These are phyloP conservation scores for Alternaria alternata DNA, from an alignment of 2,329 filamentous ascomycete genomes.

Conservation along the genomic window DNA sequence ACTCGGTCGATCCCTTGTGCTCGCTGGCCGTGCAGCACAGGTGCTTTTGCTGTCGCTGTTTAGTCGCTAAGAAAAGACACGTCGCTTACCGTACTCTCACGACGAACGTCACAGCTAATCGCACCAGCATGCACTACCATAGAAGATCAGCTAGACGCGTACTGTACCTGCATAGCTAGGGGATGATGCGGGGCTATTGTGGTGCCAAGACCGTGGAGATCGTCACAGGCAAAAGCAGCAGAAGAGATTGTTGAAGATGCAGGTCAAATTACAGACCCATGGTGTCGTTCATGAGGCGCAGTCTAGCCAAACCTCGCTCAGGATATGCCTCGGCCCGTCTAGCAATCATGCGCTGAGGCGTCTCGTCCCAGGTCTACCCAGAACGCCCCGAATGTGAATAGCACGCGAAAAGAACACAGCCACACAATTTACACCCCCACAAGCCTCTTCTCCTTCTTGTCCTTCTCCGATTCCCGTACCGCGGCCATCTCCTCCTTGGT, in stretches of 20 bases:
- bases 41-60: neutral
- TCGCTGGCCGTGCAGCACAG: neutral
- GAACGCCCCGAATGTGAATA: slow-evolving; percentile 16
- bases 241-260: slow-evolving; percentile 2
- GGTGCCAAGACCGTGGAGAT: slow-evolving; percentile 5
- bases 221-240: slow-evolving; percentile 10
- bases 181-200: neutral
- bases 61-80: slow-evolving; percentile 3
- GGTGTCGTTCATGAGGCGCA: neutral
- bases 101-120: neutral
- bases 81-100: slow-evolving; percentile 5
- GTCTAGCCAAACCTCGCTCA: neutral
- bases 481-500: slow-evolving; percentile 77
- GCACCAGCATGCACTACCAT: neutral
- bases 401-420: slow-evolving; percentile 12
- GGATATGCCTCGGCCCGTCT: slow-evolving; percentile 8
- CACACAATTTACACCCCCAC: slow-evolving; percentile 34
- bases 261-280: slow-evolving; percentile 4
- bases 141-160: neutral
- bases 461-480: slow-evolving; percentile 71
- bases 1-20: neutral
- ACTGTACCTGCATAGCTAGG: slow-evolving; percentile 2
- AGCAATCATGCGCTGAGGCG: slow-evolving; percentile 1
- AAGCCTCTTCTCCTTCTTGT: slow-evolving; percentile 77
- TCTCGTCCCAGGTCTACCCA: slow-evolving; percentile 24